Base-by-base conservation (phyloP, 257 asterid genomes). In the Penstemon eatonii region DNA sequence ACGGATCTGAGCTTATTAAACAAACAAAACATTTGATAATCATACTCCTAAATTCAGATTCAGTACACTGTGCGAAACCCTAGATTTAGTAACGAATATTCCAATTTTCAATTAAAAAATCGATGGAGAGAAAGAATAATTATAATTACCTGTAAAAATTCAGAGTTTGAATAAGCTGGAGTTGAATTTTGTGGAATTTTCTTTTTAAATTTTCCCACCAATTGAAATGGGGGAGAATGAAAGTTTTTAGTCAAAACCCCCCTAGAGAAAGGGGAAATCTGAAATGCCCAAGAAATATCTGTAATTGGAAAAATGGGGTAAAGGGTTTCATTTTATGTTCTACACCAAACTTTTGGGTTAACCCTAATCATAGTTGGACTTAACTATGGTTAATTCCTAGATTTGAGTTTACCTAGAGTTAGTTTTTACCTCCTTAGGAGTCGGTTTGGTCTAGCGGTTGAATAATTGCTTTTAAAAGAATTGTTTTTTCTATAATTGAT, bases 121-220 rank as follows among this genome's bases (percentile, higher is more conserved):
- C 15, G 2, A 4, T 69, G 71, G 60, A 49, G 40, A 33, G 47
- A 46, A 45, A 13, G 60, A 42, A n/a, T n/a, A n/a, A n/a, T n/a
- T n/a, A 73, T 51, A 81, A 49, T 63, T 71, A 75, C 85, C 75
- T 40, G 58, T 8, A 19, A 33, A 70, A 69, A 49, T 40, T 38
- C 73, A 43, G 76, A 45, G 72, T 36, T 73, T 63, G 78, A 82
- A 80, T 62, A 78, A 53, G 54, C 70, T 55, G 55, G 65, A 52
- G 72, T 66, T 44, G 74, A 60, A 47, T n/a, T 68, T 41, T 57
- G 67, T 56, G 66, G 77, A 67, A 50, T 69, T 67, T 68, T 59
- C 7, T 36, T 41, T 77, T 46, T 79, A 68, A 19, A 19, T 69
- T 78, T 73, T 77, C 73, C 83, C 85, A 57, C 84, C 85, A 75